Conservation (phyloP, 257 asterid species). For the Solanum piurae region DNA sequence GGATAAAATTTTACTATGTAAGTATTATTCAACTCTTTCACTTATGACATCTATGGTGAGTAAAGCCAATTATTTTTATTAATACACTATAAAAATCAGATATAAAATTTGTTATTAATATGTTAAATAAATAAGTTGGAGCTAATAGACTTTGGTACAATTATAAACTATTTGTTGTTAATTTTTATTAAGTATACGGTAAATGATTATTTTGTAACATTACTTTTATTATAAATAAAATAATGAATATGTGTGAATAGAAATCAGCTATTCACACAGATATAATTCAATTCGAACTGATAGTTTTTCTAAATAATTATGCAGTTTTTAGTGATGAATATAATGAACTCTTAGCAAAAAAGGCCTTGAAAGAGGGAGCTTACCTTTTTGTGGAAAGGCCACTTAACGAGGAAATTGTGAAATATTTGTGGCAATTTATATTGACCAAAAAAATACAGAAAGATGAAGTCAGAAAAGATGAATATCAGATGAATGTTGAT, state of each 20-base stretch:
- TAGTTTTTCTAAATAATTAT: not conserved
- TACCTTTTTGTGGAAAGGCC: not conserved
- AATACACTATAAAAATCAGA: not conserved
- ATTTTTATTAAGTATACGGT: not conserved
- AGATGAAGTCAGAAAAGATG: not conserved
- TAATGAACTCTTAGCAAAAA: not conserved
- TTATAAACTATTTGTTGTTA: not conserved
- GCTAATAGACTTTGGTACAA: not conserved
- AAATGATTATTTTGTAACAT: not conserved
- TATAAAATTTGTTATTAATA: not conserved
- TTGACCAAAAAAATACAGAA: not conserved
- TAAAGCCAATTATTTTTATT: not conserved
- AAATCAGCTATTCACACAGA: not conserved
- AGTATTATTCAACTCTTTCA: not conserved
- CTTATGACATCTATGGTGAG: not conserved
- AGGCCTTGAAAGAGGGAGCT: not conserved
- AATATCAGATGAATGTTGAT: not conserved
- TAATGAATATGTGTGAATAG: not conserved
- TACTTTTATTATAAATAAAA: not conserved
- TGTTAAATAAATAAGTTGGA: not conserved
- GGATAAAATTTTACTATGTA: not conserved
- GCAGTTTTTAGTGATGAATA: not conserved
- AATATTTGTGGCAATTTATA: not conserved
- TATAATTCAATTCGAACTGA: not conserved
- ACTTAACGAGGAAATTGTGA: not conserved